Percentiles rank a stretch among this genome's conserved stretches.
phyloP scores from a whole-genome alignment of 768 basidiomycete species.

The Serendipita sp. region DNA sequence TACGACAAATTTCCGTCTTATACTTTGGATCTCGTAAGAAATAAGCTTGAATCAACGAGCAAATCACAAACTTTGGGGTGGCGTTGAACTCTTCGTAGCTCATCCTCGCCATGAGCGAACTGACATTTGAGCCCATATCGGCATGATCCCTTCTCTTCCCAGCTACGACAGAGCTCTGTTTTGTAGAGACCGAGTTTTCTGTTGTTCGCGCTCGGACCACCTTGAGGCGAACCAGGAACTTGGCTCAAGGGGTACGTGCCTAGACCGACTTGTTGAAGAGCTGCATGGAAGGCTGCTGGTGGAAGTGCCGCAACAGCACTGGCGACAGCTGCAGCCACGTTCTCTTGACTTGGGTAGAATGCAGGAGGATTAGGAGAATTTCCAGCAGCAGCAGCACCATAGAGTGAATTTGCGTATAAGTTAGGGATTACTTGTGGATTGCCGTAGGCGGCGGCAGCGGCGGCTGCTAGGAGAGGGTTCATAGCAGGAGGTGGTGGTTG shows the following conservation, averaged over 20 bases:
- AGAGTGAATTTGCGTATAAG: background rate
- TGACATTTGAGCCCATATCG: slow-evolving; percentile 82
- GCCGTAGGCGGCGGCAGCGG: background rate
- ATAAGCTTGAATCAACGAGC: slow-evolving; percentile 7
- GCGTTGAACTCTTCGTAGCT: slow-evolving; percentile 65
- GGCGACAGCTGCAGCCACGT: background rate
- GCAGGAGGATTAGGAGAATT: background rate
- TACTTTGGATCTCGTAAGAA: slow-evolving; percentile 35
- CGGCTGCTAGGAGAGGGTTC: background rate
- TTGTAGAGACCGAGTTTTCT: slow-evolving; percentile 83
- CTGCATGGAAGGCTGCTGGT: background rate
- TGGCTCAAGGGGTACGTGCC: slow-evolving; percentile 8
- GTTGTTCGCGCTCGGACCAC: slow-evolving; percentile 80
- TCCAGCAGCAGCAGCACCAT: background rate
- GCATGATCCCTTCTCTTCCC: slow-evolving; percentile 83
- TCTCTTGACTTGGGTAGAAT: slow-evolving; percentile 1
- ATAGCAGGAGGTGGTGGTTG: background rate
- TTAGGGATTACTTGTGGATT: slow-evolving; percentile 1
- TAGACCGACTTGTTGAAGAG: slow-evolving; percentile 2
- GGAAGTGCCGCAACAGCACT: background rate
- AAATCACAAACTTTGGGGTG: slow-evolving; percentile 61
- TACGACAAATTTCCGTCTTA: slow-evolving; percentile 91
- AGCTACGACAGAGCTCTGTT: slow-evolving; percentile 77
- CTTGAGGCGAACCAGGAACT: slow-evolving; percentile 9
- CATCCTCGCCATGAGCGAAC: slow-evolving; percentile 85